Evolutionary conservation across 495 filamentous ascomycete species (phyloP), one percentile per base, ranked within the genome.

Genomic region (Xylona heveae): DNA sequence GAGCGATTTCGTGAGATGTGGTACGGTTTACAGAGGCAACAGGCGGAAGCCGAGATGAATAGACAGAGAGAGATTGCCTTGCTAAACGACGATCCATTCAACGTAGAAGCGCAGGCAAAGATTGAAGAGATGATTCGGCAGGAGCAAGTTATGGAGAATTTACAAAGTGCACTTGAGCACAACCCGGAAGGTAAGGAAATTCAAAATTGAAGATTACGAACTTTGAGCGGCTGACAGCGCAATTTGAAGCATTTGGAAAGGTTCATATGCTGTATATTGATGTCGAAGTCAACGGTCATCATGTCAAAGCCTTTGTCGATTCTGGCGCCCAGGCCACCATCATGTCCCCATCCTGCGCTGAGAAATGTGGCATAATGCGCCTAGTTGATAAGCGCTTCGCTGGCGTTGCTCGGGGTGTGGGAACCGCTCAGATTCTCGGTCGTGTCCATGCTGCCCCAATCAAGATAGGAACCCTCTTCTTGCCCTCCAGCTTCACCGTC

Each of bases 281-380:
- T 46, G 81, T 91, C 38, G 80, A 92, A 51, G 88, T 99, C 35
- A 95, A 95, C 51, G 74, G 75, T 8, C 65, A 76, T 41, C 74
- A 77, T 31, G 70, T 99, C 40, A 95, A 93, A 58, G 88, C 90
- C 6, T 80, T 99, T 31, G 90, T 99, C 41, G 88, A 99, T 52
- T 94, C 88, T 14, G 88, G 88, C 29, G 88, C 88, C 13, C 90
- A 99, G 57, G 78, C 88, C 10, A 99, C 88, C 12, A 93, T 99
- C 57, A 95, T 99, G 88, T 94, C 84, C 4, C 90, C 88, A 4
- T 59, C 69, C 22, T 92, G 81, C 46, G 90, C 88, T 6, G 74
- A 84, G 42, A 61, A 68, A 19, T 95, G 90, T 47, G 82, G 81
- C 45, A 93, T 99, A 52, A 92, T 92, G 78, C 78, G 88, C 12